A percentile compares a stretch with the other conserved stretches of the same genome.
phyloP scores from a whole-genome alignment of 768 basidiomycete genomes.

The Tylopilus balloui region DNA sequence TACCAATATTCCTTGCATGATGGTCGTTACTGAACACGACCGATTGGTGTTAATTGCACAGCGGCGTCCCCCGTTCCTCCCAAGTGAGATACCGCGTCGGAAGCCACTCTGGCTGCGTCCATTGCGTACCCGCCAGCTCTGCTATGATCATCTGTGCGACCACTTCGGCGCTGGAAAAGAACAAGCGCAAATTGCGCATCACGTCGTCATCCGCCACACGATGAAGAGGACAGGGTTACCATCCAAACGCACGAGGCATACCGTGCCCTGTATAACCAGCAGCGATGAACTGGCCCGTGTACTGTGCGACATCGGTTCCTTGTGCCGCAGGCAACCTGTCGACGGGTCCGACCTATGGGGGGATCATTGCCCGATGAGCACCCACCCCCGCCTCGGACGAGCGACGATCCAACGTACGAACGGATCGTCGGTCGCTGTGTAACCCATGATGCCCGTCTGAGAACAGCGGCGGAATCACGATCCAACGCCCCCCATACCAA shows the following conservation, averaged over 20 bases:
- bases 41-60: not conserved
- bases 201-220: not conserved
- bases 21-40: not conserved
- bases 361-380: not conserved
- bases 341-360: slow-evolving; percentile 58
- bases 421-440: slow-evolving; percentile 55
- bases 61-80: slow-evolving; percentile 8
- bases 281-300: slow-evolving; percentile 62
- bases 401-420: slow-evolving; percentile 43
- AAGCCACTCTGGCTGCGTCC: slow-evolving; percentile 59
- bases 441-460: slow-evolving; percentile 84
- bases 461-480: not conserved
- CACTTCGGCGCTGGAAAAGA: slow-evolving; percentile 51
- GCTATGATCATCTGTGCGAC: slow-evolving; percentile 55
- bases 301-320: slow-evolving; percentile 20
- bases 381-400: not conserved
- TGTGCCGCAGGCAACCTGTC: slow-evolving; percentile 24
- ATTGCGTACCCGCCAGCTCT: slow-evolving; percentile 40
- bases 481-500: too few relatives aligned
- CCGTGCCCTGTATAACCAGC: slow-evolving; percentile 78
- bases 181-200: not conserved
- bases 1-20: not conserved
- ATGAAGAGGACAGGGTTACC: slow-evolving; percentile 31
- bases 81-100: slow-evolving; percentile 50
- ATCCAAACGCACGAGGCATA: slow-evolving; percentile 72